Base-by-base conservation (phyloP, 345 rosid species). In the Eucalyptus pauciflora region DNA sequence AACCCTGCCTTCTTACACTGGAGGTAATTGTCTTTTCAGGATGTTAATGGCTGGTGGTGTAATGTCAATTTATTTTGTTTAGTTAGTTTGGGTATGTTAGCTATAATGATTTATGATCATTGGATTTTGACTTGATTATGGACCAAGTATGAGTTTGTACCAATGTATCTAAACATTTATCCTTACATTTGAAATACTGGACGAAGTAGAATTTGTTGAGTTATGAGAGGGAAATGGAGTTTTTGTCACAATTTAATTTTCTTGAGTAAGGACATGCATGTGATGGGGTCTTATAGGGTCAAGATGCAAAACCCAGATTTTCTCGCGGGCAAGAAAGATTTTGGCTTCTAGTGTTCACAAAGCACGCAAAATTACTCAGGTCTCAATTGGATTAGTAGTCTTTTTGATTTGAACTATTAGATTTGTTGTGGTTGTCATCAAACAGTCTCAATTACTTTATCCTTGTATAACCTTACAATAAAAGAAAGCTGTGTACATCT, bases 1-100 rank as follows among this genome's bases (percentile, higher is more conserved):
- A 88, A 95, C 96, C 50, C 92, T 96, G 95, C 91, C 91, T 3
- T 97, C 98, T 67, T 96, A 97, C 89, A 97, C 99, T 5, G 99
- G 99, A 89, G 99, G 96, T 94, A 90, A 89, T 51, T 29, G 56
- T 64, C 80, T 87, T 54, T 69, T 88, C 13, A 16, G 7, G 83
- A 62, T 50, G 52, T 46, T 13, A 45, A 41, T 29, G 31, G 67
- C 45, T 15, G 81, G 45, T 51, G 46, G 22, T 13, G 50, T 64
- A 14, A 43, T 87, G 52, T 13, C 46, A 50, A 4, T 37, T n/a
- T 86, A 25, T 86, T 41, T 27, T 86, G 46, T 52, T 43, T 18
- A 16, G 43, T 22, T 54, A n/a, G 88, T 86, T 41, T 5, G 18
- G 17, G 49, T 86, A 41, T 86, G 22, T 50, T 86, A 29, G 9